Percentiles rank a stretch among this genome's conserved stretches.
Evolutionary conservation across 2,329 filamentous ascomycete genomes (phyloP).

Genomic region (Thelonectria olida): DNA sequence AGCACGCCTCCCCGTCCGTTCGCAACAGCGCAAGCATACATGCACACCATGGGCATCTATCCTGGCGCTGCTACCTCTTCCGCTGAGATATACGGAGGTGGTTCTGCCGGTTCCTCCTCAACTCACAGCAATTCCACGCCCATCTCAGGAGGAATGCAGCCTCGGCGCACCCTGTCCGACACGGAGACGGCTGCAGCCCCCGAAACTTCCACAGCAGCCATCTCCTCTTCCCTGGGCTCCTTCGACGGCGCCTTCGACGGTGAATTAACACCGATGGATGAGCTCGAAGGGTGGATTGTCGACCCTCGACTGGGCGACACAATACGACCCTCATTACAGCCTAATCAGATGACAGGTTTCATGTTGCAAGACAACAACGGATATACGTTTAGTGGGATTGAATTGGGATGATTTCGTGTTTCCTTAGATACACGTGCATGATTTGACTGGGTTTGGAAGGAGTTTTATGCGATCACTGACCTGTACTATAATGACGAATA

Average conservation of each 20-base stretch:
- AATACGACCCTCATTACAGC: neutral
- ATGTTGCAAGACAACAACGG: conserved; percentile 13
- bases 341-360: conserved; percentile 7
- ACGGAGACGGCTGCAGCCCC: neutral
- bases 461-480: neutral
- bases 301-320: neutral
- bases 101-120: conserved; percentile 9
- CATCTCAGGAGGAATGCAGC: conserved; percentile 9
- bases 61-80: neutral
- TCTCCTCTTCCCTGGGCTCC: neutral
- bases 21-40: neutral
- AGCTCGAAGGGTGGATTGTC: conserved; percentile 17
- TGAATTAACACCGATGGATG: neutral
- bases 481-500: neutral
- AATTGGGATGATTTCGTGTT: conserved; percentile 2
- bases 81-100: conserved; percentile 5
- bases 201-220: neutral
- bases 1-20: neutral
- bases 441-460: neutral
- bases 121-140: conserved; percentile 14
- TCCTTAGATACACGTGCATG: neutral
- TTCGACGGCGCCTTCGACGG: conserved; percentile 8
- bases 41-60: neutral
- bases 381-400: conserved; percentile 10
- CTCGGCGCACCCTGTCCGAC: neutral